A percentile compares a stretch with the other conserved stretches of the same genome.
Evolutionary conservation across 768 basidiomycete genomes (phyloP).

Genomic region (Psilocybe sp.): DNA sequence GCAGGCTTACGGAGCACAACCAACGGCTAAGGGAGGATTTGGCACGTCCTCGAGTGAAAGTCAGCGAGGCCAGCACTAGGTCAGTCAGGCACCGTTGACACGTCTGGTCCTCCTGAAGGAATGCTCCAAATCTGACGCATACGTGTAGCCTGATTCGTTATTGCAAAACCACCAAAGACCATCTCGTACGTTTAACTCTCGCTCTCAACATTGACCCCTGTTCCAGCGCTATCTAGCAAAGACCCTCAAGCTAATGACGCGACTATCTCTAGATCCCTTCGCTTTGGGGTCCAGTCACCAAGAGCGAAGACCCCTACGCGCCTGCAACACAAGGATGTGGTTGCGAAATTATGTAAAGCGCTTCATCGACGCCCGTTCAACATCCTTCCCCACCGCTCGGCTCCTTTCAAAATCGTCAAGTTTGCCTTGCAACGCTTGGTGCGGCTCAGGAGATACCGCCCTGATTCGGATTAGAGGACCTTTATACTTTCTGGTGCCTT

Average conservation of each 20-base stretch:
- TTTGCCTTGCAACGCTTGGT: no score
- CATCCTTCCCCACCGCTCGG: not conserved
- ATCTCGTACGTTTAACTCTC: slow-evolving; percentile 56
- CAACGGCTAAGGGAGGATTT: slow-evolving; percentile 88
- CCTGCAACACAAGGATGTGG: slow-evolving; percentile 74
- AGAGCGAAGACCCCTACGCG: slow-evolving; percentile 91
- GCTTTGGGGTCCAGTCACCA: slow-evolving; percentile 90
- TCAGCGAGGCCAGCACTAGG: slow-evolving; percentile 91
- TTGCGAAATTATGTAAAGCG: slow-evolving; percentile 65
- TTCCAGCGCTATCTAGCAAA: not conserved
- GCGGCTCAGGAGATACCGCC: no score
- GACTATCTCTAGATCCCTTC: slow-evolving; percentile 67
- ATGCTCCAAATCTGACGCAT: slow-evolving; percentile 2
- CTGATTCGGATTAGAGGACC: no score
- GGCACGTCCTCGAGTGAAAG: slow-evolving; percentile 81
- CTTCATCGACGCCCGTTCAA: not conserved
- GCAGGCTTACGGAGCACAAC: slow-evolving; percentile 91
- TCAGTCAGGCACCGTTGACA: slow-evolving; percentile 38
- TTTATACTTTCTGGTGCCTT: no score
- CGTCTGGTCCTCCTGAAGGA: slow-evolving; percentile 2
- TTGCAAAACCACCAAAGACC: slow-evolving; percentile 91
- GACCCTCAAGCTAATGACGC: slow-evolving; percentile 7
- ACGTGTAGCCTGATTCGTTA: slow-evolving; percentile 79
- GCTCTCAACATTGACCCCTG: slow-evolving; percentile 12
- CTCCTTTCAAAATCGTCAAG: no score